Base-by-base conservation (phyloP, 2,329 filamentous ascomycete genomes). In the Eutypella sp. region DNA sequence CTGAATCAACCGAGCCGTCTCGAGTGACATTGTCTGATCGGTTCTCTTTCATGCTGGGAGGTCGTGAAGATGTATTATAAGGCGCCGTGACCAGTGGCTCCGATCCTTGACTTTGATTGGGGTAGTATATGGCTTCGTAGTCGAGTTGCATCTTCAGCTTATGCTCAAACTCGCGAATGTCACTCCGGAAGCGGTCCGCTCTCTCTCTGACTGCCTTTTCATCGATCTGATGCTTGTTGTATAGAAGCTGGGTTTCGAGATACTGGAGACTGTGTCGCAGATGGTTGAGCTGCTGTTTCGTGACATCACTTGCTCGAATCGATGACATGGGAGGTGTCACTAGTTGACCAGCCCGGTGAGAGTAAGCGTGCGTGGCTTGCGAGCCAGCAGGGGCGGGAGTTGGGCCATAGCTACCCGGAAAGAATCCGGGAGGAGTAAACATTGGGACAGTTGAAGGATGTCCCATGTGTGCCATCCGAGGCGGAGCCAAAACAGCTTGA, bases 141-240 rank as follows among this genome's bases (percentile, higher is more conserved):
- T 64, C 64, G 3, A 72, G 56, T 50, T 81, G 75, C 15, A 58
- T 61, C 60, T 55, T 78, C 71, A 52, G 80, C 75, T 41, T 73
- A 63, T 42, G 61, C 53, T 80, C 75, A 47, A 82, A 80, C 37
- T 73, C 66, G 22, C 65, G 60, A 46, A 82, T 73, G 25, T 71
- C 70, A 19, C 67, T 61, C n/a, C 67, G 63, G 47, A 79, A 57
- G 29, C 66, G 58, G 29, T 66, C 57, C 3, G 66, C 70, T 37
- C 71, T 69, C 22, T 64, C 56, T 48, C 74, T 68, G 59, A 79
- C 73, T 27, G 69, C 63, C 49, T 68, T 71, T 52, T 79, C 77
- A 47, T 84, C 79, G 50, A 83, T 79, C 53, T 83, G 79, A 50
- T 83, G 78, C 52, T 72, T 75, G 57, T 84, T 83, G 66, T 78